phyloP scores from a whole-genome alignment of 192 early-diverging fungal species.

The Cladochytrium replicatum region DNA sequence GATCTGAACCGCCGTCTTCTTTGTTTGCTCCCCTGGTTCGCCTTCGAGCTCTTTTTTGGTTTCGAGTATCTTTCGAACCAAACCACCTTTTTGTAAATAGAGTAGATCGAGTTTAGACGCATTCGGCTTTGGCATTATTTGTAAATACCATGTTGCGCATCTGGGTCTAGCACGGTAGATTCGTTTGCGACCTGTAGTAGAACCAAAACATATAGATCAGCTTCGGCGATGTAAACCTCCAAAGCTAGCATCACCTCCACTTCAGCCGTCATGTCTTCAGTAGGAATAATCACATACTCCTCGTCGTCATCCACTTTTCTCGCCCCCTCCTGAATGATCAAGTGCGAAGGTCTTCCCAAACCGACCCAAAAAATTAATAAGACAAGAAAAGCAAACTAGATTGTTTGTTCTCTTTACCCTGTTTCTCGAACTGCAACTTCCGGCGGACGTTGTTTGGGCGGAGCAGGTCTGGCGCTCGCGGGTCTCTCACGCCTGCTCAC shows the following conservation, averaged over 20 bases:
- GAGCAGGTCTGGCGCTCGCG: constrained; percentile 39
- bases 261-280: constrained; percentile 19
- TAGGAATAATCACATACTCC: constrained; percentile 33
- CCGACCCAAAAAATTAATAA: constrained; percentile 2
- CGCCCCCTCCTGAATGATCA: constrained; percentile 28
- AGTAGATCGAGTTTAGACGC: not conserved
- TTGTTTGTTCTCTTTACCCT: too few species aligned
- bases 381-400: constrained; percentile 3
- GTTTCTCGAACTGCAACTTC: constrained; percentile 31
- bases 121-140: not conserved
- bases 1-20: constrained; percentile 1
- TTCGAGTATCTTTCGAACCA: constrained; percentile 41
- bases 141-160: constrained; percentile 31
- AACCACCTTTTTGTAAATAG: constrained; percentile 26
- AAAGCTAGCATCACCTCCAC: not conserved
- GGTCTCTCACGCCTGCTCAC: constrained; percentile 34
- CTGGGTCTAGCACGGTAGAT: constrained; percentile 1
- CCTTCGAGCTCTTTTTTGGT: constrained; percentile 34
- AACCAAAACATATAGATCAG: not conserved
- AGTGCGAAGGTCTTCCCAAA: constrained; percentile 13
- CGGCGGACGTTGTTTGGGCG: constrained; percentile 30
- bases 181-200: not conserved
- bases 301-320: constrained; percentile 33
- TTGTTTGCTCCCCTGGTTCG: constrained; percentile 6
- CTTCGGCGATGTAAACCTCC: not conserved